Base-by-base conservation (phyloP, 1,284 basidiomycete genomes). In the Irpex sp. region DNA sequence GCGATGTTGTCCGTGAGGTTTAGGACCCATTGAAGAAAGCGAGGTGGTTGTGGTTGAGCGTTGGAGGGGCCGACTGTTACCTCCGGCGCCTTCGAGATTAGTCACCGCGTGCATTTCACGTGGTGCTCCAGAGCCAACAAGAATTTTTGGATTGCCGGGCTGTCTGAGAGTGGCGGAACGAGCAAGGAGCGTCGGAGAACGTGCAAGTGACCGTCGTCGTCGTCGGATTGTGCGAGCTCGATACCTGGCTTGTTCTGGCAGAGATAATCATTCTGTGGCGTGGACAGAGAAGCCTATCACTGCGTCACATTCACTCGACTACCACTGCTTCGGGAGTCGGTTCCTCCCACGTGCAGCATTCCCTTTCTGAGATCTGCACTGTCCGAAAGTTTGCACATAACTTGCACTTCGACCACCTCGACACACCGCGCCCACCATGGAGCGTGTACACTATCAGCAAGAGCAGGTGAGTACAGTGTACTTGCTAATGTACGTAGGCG, bases 391-490 rank as follows among this genome's bases (percentile, higher is more conserved):
- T 62, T 62, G 61, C 57, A 44, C 15, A 44, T 15, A 44, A 44
- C 40, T 44, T 44, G 40, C 2, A 19, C 57, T 47, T 19, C 57
- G 6, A 40, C 34, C 54, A 5, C 21, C 49, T 9, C 52, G 21
- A 31, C 34, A 40, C 4, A 38, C 52, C 17, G 26, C 38, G 26
- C 17, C 13, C 72, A 77, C 48, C 58, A 97, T 97, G 94, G 94
- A 97, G 82, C 86, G 94, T 68, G 95, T 97, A 0, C 93, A 97
- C 70, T 97, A 93, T 71, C 89, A 96, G 78, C 92, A 97, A 75
- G 96, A 97, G 88, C 89, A 94, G 81, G 87, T 82, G 64, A 61
- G 78, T 55, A 1, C 17, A 2, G 57, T 31, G 8, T 17, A 48
- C 40, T 34, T 57, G 5, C 17, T 49, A 4, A 38, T 34, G 1